Evolutionary conservation across 192 early-diverging fungal species (phyloP).

Genomic region (Physocladia obscura): DNA sequence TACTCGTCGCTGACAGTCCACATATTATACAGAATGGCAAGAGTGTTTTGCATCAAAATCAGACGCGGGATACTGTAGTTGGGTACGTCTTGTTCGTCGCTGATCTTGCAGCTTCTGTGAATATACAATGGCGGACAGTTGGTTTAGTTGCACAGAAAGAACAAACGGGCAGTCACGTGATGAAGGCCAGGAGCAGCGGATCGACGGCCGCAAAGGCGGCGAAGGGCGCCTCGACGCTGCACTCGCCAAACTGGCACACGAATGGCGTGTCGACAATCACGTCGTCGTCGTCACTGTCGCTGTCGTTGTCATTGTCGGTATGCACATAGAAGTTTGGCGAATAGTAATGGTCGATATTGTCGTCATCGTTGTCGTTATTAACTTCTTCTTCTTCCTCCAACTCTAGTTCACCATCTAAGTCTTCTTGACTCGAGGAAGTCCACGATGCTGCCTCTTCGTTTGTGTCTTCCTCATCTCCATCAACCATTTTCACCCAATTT

Average conservation of each 20-base stretch:
- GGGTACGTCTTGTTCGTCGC: constrained; percentile 17
- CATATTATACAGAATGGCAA: neutral
- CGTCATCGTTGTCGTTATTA: neutral
- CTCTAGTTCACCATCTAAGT: no score
- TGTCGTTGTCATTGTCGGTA: neutral
- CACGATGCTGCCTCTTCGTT: neutral
- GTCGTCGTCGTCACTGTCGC: constrained; percentile 2
- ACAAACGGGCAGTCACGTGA: constrained; percentile 5
- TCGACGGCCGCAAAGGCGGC: neutral
- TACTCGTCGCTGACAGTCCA: constrained; percentile 7
- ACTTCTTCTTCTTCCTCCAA: neutral
- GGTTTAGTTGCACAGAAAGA: neutral
- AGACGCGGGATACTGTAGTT: constrained; percentile 9
- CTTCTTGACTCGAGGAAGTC: neutral
- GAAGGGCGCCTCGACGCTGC: neutral
- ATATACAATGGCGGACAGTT: neutral
- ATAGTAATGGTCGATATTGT: neutral
- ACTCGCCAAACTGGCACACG: neutral
- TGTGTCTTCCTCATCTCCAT: neutral
- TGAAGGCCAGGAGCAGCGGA: constrained; percentile 14
- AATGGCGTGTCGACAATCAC: constrained; percentile 16
- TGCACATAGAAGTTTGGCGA: neutral
- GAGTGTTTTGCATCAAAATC: constrained; percentile 22
- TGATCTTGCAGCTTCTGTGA: constrained; percentile 11
- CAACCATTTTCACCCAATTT: neutral